Base-by-base conservation (phyloP, 768 basidiomycete genomes). In the Russula vinacea region DNA sequence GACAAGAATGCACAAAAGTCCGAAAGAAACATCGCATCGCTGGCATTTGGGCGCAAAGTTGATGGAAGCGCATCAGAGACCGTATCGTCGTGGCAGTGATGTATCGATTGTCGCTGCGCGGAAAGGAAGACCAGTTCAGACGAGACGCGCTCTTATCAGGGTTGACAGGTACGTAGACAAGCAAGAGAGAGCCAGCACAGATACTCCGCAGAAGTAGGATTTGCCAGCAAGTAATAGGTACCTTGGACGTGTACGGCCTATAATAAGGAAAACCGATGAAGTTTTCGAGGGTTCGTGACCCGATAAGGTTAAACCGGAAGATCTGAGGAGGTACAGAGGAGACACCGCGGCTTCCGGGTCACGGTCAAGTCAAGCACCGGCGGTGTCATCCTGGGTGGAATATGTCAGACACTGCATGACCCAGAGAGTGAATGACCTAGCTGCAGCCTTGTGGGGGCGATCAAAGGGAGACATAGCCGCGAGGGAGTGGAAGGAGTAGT, bases 271-370 rank as follows among this genome's bases (percentile, higher is more conserved):
- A 10, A 52, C 29, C 40, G 17, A 59, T 49, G 19, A 50, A 65
- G 13, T 45, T 57, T 61, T 61, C 33, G 55, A 33, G 64, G 19
- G 59, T 42, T 57, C 22, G 42, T 22, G 40, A 52, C 64, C 22
- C 44, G 59, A 65, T 65, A 61, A 65, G 64, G 64, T 61, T 56
- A 65, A 56, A 61, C 49, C 5, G 45, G 39, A 51, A 37, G 37
- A 61, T 56, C 54, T 56, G 40, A 42, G 29, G 62, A 60, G 56
- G 53, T 11, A 19, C 13, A 26, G 39, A 39, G 39, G 37, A 58
- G 35, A 55, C 13, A 32, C 64, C 54, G 59, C 54, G 58, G 53
- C 32, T 37, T 55, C 51, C 54, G 35, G 22, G 19, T 16, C 19
- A 42, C 32, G 16, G 9, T 26, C 26, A 39, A 22, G 9, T 24